Evolutionary conservation across 139 green algal genomes (phyloP), one percentile per base, ranked within the genome.

Genomic region (Micromonas commoda): DNA sequence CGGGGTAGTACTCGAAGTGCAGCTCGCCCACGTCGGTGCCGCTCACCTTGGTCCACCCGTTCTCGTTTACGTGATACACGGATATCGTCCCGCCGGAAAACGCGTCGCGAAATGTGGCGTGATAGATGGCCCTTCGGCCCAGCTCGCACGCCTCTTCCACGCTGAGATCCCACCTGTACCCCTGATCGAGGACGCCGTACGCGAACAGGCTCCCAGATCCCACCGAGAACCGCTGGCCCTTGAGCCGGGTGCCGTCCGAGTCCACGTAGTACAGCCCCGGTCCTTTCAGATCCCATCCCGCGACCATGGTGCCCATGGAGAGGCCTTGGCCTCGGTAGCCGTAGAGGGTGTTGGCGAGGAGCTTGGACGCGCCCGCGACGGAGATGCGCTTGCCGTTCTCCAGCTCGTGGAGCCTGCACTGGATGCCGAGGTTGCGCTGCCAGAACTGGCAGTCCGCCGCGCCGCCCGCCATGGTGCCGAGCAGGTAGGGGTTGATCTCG

Each of bases 301-400:
- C 80, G 37, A 99, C 88, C 94, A 98, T 99, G n/a, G 93, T 98
- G 77, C 94, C 93, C 92, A 99, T 97, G 71, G 93, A 97, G 9
- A 99, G 84, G 0, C 96, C 96, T 88, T 94, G 97, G 76, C 95
- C 94, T 1, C 91, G 86, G 88, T 99, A 99, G n/a, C 85, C 91
- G 86, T 94, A 99, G 84, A 98, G 92, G 32, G 89, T 97, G 89
- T 99, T 98, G 71, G 93, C 88, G 69, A 99, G 86, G 53, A 99
- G 89, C 88, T 99, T 99, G 77, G 91, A 97, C 0, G 96, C 96
- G 2, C 90, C 96, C 6, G 89, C 75, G 57, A 99, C 96, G 33
- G 89, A 95, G 85, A 99, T 99, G 61, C 96, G 86, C 82, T 94
- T 92, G 79, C 90, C 91, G 81, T 97, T 95, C 64, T 91, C 88